Evolutionary conservation across 2,329 filamentous ascomycete genomes (phyloP).

Genomic region (Claviceps humidiphila): DNA sequence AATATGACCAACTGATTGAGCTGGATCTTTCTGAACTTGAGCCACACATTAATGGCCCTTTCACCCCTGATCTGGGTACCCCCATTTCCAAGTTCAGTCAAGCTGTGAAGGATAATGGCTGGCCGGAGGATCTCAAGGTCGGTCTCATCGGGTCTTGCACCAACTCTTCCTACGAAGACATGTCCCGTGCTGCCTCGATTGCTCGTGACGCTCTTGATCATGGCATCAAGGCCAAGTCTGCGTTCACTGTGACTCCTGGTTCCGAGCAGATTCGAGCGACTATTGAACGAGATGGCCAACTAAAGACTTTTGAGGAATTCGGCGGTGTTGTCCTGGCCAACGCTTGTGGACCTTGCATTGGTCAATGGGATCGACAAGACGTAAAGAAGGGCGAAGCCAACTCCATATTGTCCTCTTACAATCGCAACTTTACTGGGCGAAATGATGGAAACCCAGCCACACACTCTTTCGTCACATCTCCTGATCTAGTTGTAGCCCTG

Average conservation of each 20-base stretch:
- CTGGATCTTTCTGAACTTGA: slow-evolving; percentile 92
- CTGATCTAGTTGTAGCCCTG: slow-evolving; percentile 79
- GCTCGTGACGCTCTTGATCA: slow-evolving; percentile 82
- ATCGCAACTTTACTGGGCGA: slow-evolving; percentile 98
- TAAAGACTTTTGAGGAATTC: slow-evolving; percentile 91
- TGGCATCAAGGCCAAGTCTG: slow-evolving; percentile 82
- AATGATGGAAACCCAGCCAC: slow-evolving; percentile 94
- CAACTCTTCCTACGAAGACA: slow-evolving; percentile 77
- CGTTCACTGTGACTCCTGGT: slow-evolving; percentile 91
- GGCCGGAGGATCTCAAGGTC: slow-evolving; percentile 94
- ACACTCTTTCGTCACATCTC: slow-evolving; percentile 85
- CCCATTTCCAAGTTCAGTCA: slow-evolving; percentile 97
- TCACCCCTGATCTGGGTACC: slow-evolving; percentile 95
- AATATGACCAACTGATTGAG: slow-evolving; percentile 94
- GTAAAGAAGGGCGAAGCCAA: slow-evolving; percentile 93
- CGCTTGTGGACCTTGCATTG: slow-evolving; percentile 85
- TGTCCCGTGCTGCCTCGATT: slow-evolving; percentile 86
- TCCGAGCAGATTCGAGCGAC: slow-evolving; percentile 95
- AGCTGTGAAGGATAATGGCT: slow-evolving; percentile 84
- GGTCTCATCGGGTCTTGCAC: slow-evolving; percentile 97
- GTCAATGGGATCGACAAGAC: slow-evolving; percentile 88
- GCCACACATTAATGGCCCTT: slow-evolving; percentile 96
- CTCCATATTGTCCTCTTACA: slow-evolving; percentile 97
- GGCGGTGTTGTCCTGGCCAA: slow-evolving; percentile 91
- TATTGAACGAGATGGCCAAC: slow-evolving; percentile 78